Base-by-base conservation (phyloP, 345 rosid genomes). In the Eucalyptus sideroxylon region DNA sequence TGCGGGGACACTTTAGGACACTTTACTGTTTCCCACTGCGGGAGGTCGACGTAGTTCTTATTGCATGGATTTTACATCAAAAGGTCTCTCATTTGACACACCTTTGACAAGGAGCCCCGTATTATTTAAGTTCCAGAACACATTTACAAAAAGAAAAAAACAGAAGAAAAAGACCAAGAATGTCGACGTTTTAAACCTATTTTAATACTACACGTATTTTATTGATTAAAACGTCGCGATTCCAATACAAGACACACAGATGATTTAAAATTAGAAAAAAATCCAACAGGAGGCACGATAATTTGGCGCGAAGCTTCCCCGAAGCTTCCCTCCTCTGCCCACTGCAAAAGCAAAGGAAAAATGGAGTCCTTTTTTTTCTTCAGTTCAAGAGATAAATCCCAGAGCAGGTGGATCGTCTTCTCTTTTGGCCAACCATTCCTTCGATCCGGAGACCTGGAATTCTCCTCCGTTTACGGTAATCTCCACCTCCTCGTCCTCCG, bases 281-380 rank as follows among this genome's bases (percentile, higher is more conserved):
- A n/a, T n/a, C n/a, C n/a, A n/a, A n/a, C n/a, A n/a, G n/a, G n/a
- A n/a, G n/a, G n/a, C n/a, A 4, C 2, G 40, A 49, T 17, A 3
- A 47, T 47, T 86, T 45, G 87, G 24, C 40, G 87, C 37, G 87
- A 86, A 88, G 89, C 83, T 88, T 88, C 89, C 62, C 5, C 47
- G 89, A 88, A 88, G 89, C 53, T 88, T 88, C 89, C 40, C 40
- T 37, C 40, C 40, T 37, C 40, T 37, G 40, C 40, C 40, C 40
- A 37, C 40, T 37, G 42, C 42, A 40, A 40, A 40, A 23, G 42
- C 55, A 0, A 0, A 0, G 2, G n/a, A 5, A 59, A 59, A 59
- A 53, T 19, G 56, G 1, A 0, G 27, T 10, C 65, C n/a, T 27
- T 27, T 60, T 0, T 2, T 11, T 59, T 1, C 0, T 8, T 4